Conservation (phyloP, 2,329 filamentous ascomycete species). For the Aspergillus versicolor region DNA sequence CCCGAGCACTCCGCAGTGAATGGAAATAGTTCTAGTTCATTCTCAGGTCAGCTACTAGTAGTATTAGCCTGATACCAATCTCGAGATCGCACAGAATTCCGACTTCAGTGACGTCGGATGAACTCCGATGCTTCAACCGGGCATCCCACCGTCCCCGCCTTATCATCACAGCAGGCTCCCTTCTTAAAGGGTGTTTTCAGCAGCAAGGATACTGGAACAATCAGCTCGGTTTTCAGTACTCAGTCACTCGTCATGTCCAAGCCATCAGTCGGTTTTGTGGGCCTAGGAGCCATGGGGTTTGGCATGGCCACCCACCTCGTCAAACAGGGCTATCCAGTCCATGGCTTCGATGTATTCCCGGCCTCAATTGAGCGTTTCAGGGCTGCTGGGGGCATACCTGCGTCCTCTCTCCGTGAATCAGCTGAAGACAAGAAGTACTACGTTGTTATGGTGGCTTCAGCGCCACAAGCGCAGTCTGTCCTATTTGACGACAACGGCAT, state of each 20-base stretch:
- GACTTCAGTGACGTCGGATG: background rate
- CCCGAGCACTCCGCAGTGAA: too few species aligned
- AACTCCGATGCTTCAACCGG: conserved; percentile 1
- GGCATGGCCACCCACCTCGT: conserved; percentile 76
- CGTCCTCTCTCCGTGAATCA: conserved; percentile 60
- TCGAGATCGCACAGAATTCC: background rate
- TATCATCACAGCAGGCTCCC: background rate
- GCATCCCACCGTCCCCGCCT: background rate
- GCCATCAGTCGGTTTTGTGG: conserved; percentile 64
- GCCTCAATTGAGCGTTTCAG: conserved; percentile 67
- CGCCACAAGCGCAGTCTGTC: conserved; percentile 65
- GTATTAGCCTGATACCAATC: background rate
- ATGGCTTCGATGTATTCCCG: conserved; percentile 69
- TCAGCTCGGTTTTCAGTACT: background rate
- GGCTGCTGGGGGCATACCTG: conserved; percentile 60
- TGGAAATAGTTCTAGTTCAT: too few species aligned
- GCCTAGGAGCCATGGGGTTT: conserved; percentile 79
- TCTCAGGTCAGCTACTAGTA: too few species aligned
- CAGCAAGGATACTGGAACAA: background rate
- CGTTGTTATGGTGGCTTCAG: conserved; percentile 74
- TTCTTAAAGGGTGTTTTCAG: background rate
- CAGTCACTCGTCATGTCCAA: conserved; percentile 39
- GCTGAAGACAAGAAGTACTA: conserved; percentile 61
- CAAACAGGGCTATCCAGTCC: conserved; percentile 64
- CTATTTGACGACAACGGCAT: conserved; percentile 62